Percentiles rank a stretch among this genome's conserved stretches.
phyloP scores from a whole-genome alignment of 352 stramenopile genomes.

The Globisporangium radiosum region DNA sequence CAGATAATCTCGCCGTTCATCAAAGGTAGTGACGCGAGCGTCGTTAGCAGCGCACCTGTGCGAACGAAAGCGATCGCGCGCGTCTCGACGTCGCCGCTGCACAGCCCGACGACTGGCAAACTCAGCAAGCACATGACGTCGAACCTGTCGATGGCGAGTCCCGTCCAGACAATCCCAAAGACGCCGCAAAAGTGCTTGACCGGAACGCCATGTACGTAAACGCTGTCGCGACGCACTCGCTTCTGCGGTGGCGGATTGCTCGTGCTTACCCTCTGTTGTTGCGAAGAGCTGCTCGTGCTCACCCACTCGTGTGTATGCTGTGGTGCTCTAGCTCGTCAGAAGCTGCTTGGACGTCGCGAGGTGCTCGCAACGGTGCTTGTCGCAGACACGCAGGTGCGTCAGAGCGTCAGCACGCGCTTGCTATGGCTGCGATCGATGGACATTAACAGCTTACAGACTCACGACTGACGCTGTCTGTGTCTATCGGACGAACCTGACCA shows the following conservation, averaged over 20 bases:
- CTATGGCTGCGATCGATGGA: no score
- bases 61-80: conserved; percentile 5
- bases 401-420: not conserved
- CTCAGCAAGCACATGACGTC: conserved; percentile 29
- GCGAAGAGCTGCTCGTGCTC: no score
- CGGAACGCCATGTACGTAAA: conserved; percentile 9
- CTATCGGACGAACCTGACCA: not conserved
- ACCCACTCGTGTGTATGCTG: not conserved
- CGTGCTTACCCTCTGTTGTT: not conserved
- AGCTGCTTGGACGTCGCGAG: conserved; percentile 16
- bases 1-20: conserved; percentile 13
- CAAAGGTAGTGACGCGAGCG: conserved; percentile 7
- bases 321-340: conserved; percentile 8
- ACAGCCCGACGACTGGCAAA: conserved; percentile 29
- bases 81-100: conserved; percentile 21
- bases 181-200: conserved; percentile 8
- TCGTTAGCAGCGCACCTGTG: not conserved
- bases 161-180: conserved; percentile 5
- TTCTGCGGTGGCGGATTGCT: no score
- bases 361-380: conserved; percentile 24
- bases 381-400: conserved; percentile 16
- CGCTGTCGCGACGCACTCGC: no score
- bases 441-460: not conserved
- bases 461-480: not conserved
- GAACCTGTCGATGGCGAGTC: conserved; percentile 36